Percentiles rank a stretch among this genome's conserved stretches.
Evolutionary conservation across 176 grass and related monocot genomes (phyloP).

Genomic region (Cenchrus fungigraminus): DNA sequence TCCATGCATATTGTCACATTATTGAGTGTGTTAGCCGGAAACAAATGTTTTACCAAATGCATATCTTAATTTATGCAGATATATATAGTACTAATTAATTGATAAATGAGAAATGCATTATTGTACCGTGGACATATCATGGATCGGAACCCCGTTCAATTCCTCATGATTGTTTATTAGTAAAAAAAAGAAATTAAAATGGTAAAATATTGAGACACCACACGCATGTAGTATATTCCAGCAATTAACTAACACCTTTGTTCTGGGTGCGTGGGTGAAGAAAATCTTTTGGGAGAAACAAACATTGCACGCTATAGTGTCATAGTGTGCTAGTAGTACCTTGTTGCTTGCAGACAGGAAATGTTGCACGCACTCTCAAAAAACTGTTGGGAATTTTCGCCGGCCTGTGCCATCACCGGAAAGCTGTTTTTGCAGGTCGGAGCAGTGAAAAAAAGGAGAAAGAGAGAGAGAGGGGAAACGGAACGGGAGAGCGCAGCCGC

Average conservation of each 20-base stretch:
- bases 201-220: too few species aligned
- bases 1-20: neutral
- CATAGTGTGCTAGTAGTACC: neutral
- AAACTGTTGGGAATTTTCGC: conserved; percentile 33
- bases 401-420: conserved; percentile 9
- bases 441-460: neutral
- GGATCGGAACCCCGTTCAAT: neutral
- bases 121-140: neutral
- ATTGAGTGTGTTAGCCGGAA: neutral
- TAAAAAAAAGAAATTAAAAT: neutral
- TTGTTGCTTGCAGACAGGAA: conserved; percentile 20
- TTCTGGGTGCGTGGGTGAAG: neutral
- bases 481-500: conserved; percentile 7
- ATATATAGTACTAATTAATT: neutral
- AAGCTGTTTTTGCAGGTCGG: conserved; percentile 28
- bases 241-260: neutral
- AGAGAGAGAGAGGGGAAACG: neutral
- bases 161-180: too few species aligned
- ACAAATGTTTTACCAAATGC: neutral
- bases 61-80: neutral
- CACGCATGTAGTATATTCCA: conserved; percentile 3
- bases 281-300: conserved; percentile 25
- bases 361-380: conserved; percentile 40
- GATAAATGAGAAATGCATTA: too few species aligned
- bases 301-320: neutral